Evolutionary conservation across 2,329 filamentous ascomycete genomes (phyloP).

Genomic region (Coniochaeta pulveracea): DNA sequence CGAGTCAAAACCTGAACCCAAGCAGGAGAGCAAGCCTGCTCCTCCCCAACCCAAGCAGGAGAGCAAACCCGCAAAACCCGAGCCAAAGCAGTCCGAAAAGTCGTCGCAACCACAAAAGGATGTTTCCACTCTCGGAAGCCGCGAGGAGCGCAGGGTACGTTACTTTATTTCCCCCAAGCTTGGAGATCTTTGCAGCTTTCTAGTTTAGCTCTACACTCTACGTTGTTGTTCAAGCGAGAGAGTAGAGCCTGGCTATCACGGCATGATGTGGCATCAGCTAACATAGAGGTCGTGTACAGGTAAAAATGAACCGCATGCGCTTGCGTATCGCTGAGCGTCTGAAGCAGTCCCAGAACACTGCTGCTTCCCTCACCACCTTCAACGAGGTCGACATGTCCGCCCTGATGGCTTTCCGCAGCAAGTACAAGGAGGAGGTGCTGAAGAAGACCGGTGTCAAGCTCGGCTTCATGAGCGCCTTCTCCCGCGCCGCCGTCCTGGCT

Average conservation of each 20-base stretch:
- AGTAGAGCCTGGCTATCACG: no score
- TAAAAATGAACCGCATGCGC: constrained; percentile 99
- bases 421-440: constrained; percentile 92
- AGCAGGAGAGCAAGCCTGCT: constrained; percentile 25
- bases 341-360: constrained; percentile 98
- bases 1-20: constrained; percentile 25
- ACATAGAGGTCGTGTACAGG: constrained; percentile 34
- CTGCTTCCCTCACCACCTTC: constrained; percentile 93
- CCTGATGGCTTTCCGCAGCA: constrained; percentile 91
- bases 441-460: constrained; percentile 97
- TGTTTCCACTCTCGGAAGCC: constrained; percentile 47
- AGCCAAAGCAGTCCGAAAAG: constrained; percentile 15
- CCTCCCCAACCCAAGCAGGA: constrained; percentile 17
- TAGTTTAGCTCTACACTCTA: no score
- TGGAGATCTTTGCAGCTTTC: neutral
- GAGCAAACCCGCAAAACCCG: constrained; percentile 6
- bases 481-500: constrained; percentile 76
- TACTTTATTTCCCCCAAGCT: neutral
- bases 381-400: constrained; percentile 99
- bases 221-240: no score
- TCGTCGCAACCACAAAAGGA: constrained; percentile 21
- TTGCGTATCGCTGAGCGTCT: constrained; percentile 92
- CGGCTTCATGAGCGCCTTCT: constrained; percentile 99
- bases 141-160: constrained; percentile 79
- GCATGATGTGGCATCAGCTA: no score